These are phyloP conservation scores for Chalciporus chontae DNA, from an alignment of 768 basidiomycete genomes.

Conservation along the genomic window DNA sequence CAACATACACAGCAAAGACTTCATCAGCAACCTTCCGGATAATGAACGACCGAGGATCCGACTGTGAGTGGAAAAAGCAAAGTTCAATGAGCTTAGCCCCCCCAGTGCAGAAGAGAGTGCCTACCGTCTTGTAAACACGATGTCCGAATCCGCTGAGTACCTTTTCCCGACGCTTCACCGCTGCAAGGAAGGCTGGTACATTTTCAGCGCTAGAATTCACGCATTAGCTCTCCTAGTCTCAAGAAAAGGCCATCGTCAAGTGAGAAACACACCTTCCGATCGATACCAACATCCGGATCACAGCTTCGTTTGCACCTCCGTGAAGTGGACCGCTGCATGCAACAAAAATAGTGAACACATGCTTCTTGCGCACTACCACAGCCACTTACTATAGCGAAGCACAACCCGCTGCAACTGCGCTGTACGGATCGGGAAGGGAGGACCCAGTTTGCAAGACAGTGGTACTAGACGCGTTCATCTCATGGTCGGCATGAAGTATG, in stretches of 20 bases:
- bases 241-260: background rate
- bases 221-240: background rate
- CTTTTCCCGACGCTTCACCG: slow-evolving; percentile 84
- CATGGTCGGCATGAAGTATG: slow-evolving; percentile 87
- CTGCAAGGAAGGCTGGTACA: slow-evolving; percentile 80
- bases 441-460: slow-evolving; percentile 86
- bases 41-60: slow-evolving; percentile 88
- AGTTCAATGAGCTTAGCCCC: background rate
- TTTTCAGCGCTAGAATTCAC: slow-evolving; percentile 60
- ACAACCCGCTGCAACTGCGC: slow-evolving; percentile 83
- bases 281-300: slow-evolving; percentile 88
- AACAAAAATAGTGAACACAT: background rate
- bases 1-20: slow-evolving; percentile 78
- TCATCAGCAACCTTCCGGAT: slow-evolving; percentile 88
- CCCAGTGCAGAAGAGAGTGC: slow-evolving; percentile 15
- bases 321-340: slow-evolving; percentile 28
- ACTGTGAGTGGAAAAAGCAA: slow-evolving; percentile 38
- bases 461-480: slow-evolving; percentile 82
- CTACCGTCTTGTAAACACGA: slow-evolving; percentile 73
- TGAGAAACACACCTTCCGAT: slow-evolving; percentile 66
- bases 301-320: slow-evolving; percentile 90
- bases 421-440: slow-evolving; percentile 88
- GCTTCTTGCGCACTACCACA: background rate
- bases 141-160: slow-evolving; percentile 91
- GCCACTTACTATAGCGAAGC: slow-evolving; percentile 81